Evolutionary conservation across 139 green algal genomes (phyloP).

Genomic region (Mesotaenium endlicherianum): DNA sequence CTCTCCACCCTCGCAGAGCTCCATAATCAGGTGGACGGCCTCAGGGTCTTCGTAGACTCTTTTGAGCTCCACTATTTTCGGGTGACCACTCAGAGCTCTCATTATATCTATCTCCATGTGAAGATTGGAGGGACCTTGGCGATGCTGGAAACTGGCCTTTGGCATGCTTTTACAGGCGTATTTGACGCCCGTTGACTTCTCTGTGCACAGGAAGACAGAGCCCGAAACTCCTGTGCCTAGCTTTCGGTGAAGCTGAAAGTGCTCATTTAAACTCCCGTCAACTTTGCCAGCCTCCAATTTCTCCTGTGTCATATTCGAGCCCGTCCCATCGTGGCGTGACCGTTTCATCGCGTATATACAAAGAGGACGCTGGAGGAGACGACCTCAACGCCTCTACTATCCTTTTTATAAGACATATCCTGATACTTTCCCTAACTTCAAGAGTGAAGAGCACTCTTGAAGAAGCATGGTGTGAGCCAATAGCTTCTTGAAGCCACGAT

Average conservation of each 20-base stretch:
- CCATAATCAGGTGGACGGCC: conserved; percentile 84
- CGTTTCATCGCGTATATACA: no score
- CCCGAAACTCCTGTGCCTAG: conserved; percentile 43
- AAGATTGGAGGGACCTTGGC: conserved; percentile 76
- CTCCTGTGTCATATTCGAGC: no score
- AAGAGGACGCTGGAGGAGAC: no score
- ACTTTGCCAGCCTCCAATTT: no score
- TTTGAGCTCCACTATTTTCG: conserved; percentile 79
- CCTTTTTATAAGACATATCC: no score
- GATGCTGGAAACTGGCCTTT: conserved; percentile 60
- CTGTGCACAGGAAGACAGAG: conserved; percentile 19
- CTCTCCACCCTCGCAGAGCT: conserved; percentile 88
- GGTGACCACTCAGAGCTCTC: conserved; percentile 77
- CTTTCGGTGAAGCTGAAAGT: conserved; percentile 6
- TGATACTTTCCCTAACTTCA: no score
- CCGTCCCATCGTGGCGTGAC: no score
- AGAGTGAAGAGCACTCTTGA: no score
- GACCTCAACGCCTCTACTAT: no score
- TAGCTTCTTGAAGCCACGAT: no score
- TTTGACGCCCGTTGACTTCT: conserved; percentile 62
- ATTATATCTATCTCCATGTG: conserved; percentile 87
- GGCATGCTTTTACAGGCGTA: conserved; percentile 83
- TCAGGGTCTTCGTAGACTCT: conserved; percentile 83
- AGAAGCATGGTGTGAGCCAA: no score
- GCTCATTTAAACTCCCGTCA: no score